Evolutionary conservation across 2,329 filamentous ascomycete genomes (phyloP).

Genomic region (Drechslerella coelobrocha): DNA sequence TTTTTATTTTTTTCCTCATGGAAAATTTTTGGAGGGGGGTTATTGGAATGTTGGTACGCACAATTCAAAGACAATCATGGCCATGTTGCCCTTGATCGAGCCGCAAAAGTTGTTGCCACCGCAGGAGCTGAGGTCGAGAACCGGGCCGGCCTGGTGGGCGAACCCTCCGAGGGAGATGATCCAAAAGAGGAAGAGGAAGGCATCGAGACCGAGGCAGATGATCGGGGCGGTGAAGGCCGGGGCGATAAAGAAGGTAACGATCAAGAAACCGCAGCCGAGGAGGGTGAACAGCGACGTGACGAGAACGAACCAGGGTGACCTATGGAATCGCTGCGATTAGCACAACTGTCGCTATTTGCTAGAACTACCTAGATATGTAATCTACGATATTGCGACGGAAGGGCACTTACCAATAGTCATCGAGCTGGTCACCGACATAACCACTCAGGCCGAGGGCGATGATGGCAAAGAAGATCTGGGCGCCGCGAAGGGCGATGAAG

Average conservation of each 20-base stretch:
- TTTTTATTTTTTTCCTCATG: slow-evolving; percentile 32
- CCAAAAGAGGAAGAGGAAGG: slow-evolving; percentile 58
- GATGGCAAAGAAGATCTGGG: slow-evolving; percentile 56
- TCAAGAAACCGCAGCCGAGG: slow-evolving; percentile 50
- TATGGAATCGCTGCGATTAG: slow-evolving; percentile 19
- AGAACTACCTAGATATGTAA: background rate
- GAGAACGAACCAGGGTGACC: slow-evolving; percentile 51
- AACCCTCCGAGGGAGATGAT: slow-evolving; percentile 52
- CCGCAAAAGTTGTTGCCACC: slow-evolving; percentile 9
- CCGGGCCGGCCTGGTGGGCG: slow-evolving; percentile 31
- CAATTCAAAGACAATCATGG: slow-evolving; percentile 44
- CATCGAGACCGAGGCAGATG: slow-evolving; percentile 51
- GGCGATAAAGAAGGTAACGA: slow-evolving; percentile 52
- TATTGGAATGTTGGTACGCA: slow-evolving; percentile 23
- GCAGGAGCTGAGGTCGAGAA: slow-evolving; percentile 20
- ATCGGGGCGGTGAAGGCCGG: slow-evolving; percentile 52
- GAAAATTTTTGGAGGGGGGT: slow-evolving; percentile 20
- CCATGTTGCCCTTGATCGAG: slow-evolving; percentile 31
- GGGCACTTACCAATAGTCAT: slow-evolving; percentile 22
- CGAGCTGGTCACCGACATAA: slow-evolving; percentile 48
- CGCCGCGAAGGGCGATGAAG: slow-evolving; percentile 53
- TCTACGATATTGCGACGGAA: too few species aligned
- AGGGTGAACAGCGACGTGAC: slow-evolving; percentile 60
- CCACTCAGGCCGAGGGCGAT: slow-evolving; percentile 55
- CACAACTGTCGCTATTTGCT: background rate